Percentiles rank a stretch among this genome's conserved stretches.
Conservation (phyloP, 2,329 filamentous ascomycete genomes). For the Monilinia aucupariae region DNA sequence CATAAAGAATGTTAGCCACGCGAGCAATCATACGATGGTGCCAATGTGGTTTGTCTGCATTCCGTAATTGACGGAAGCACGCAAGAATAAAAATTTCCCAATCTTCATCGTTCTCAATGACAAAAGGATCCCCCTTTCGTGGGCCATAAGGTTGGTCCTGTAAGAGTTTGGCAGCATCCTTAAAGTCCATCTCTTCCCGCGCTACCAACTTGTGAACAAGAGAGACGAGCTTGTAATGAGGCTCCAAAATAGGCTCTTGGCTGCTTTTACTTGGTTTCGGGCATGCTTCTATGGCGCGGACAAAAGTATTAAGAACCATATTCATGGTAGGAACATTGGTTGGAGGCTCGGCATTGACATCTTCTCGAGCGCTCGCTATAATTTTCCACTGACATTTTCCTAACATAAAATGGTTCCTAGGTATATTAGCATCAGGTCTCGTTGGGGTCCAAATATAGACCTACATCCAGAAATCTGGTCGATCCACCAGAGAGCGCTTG, state of each 20-base stretch:
- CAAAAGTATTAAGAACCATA: slow-evolving; percentile 51
- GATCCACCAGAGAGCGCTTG: slow-evolving; percentile 51
- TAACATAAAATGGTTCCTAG: slow-evolving; percentile 59
- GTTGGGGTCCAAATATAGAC: slow-evolving; percentile 29
- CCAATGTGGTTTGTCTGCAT: slow-evolving; percentile 66
- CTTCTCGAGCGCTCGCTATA: slow-evolving; percentile 45
- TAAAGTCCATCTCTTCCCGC: slow-evolving; percentile 22
- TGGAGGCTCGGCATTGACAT: slow-evolving; percentile 37
- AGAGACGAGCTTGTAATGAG: slow-evolving; percentile 66
- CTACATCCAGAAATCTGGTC: slow-evolving; percentile 58
- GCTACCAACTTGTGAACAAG: slow-evolving; percentile 61
- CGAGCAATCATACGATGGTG: slow-evolving; percentile 66
- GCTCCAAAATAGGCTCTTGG: slow-evolving; percentile 62
- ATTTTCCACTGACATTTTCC: slow-evolving; percentile 71
- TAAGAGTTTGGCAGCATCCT: slow-evolving; percentile 35
- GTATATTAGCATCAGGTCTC: slow-evolving; percentile 26
- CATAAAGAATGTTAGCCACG: slow-evolving; percentile 56
- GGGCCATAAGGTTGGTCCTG: slow-evolving; percentile 34
- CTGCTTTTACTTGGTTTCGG: slow-evolving; percentile 56
- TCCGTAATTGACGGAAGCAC: slow-evolving; percentile 31
- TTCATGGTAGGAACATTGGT: slow-evolving; percentile 31
- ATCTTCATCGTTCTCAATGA: slow-evolving; percentile 37
- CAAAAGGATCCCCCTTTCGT: slow-evolving; percentile 30
- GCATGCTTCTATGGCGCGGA: slow-evolving; percentile 54
- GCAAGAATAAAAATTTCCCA: slow-evolving; percentile 58